Base-by-base conservation (phyloP, 2,329 filamentous ascomycete genomes). In the Dryadomyces quercivorus region DNA sequence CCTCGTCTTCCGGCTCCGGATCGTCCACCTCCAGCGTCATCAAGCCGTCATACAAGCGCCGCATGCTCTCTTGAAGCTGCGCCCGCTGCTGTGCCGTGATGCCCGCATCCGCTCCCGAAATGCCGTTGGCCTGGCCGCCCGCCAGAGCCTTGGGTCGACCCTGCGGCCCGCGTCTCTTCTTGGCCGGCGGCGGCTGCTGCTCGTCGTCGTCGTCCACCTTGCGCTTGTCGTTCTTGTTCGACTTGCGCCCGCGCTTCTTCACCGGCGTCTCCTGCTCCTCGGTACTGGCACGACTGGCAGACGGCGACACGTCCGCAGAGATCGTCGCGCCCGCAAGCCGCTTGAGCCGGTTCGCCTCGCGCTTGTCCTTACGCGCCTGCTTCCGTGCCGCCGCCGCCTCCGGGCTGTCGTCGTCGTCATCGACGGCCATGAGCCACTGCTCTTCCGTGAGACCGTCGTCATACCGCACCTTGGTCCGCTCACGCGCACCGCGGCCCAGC, bases 391-490 rank as follows among this genome's bases (percentile, higher is more conserved):
- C 91, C 2, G 93, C 93, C 53, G 89, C 91, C 66, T 97, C 93
- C 34, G 95, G 90, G 0, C 82, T 85, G 66, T 98, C 93, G 1
- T 98, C 93, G 51, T 96, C 91, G 57, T 95, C 92, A 66, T 98
- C 93, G 36, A 98, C 92, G 53, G 93, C 93, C 75, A 95, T 92
- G 52, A 97, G 80, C 93, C 93, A 98, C 69, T 98, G 94, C 72
- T 98, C 93, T 71, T 98, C 94, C 0, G 93, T 97, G 34, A 98
- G 81, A 52, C 94, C 93, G 64, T 98, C 93, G 63, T 98, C 93
- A 63, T 98, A 98, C 68, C 86, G 87, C 63, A 96, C 91, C 64
- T 89, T 85, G 61, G 90, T 96, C 58, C 94, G 85, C 71, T 98
- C 93, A 73, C 93, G 87, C 59, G 92, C 92, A 63, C 93, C 93